phyloP scores from a whole-genome alignment of 176 grass and related monocot genomes.

The Musa itinerans region DNA sequence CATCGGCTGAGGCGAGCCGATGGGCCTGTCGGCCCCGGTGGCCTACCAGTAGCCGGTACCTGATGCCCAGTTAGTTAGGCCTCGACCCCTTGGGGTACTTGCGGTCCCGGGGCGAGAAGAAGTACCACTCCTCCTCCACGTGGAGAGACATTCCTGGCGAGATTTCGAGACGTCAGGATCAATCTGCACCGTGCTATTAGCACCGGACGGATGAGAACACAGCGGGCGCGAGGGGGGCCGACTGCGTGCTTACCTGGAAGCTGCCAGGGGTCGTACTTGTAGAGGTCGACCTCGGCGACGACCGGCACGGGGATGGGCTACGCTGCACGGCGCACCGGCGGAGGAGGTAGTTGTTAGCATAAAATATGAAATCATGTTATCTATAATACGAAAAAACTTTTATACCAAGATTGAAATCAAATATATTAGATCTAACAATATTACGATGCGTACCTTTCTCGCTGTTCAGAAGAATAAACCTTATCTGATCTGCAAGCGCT shows the following conservation, averaged over 20 bases:
- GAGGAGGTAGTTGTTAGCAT: no score
- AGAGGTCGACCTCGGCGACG: conserved; percentile 76
- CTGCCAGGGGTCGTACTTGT: conserved; percentile 61
- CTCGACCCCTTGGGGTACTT: conserved; percentile 82
- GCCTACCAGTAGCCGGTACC: conserved; percentile 71
- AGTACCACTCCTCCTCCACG: conserved; percentile 87
- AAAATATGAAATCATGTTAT: no score
- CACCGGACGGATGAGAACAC: neutral
- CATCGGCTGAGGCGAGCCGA: conserved; percentile 38
- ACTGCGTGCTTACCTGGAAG: conserved; percentile 36
- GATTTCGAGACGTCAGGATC: neutral
- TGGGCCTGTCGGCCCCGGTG: conserved; percentile 65
- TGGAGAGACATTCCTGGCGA: conserved; percentile 47
- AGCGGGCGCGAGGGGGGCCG: neutral
- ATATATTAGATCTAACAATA: no score
- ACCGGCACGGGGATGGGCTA: conserved; percentile 26
- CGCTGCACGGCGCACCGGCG: no score
- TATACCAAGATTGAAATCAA: no score
- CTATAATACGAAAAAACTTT: no score
- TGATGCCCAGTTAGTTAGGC: conserved; percentile 67
- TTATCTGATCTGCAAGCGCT: no score
- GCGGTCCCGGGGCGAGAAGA: conserved; percentile 71
- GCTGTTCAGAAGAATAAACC: no score
- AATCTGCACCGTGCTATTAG: neutral
- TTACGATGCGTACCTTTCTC: no score